Base-by-base conservation (phyloP, 805 yeast species). In the Schwanniomyces polymorphus region DNA sequence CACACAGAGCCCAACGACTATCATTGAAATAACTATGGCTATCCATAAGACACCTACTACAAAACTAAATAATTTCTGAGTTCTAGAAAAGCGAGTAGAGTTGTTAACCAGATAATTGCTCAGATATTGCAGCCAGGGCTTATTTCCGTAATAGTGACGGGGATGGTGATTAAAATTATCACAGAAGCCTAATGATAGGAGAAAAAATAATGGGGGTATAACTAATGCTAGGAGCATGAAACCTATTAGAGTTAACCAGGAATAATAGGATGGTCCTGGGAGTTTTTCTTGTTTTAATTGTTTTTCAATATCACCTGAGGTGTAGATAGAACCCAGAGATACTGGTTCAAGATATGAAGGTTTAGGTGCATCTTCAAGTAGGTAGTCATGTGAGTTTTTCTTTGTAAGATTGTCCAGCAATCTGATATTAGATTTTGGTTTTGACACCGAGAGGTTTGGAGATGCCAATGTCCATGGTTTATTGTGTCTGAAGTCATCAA, bases 141-240 rank as follows among this genome's bases (percentile, higher is more conserved):
- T 48, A 11, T 49, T 47, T 6, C 52, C 55, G 11, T 48, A 33
- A 27, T 47, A 57, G 43, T 53, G 58, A 27, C 53, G 52, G 34
- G 51, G 54, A 17, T 51, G 31, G 27, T 51, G 48, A 39, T 59
- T 61, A 21, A 54, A 57, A 38, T 54, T 52, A 51, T 72, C 77
- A 45, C 72, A 67, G 14, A 63, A 54, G 3, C 77, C 77, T 8
- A 66, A 43, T 4, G 70, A 46, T 9, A 72, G 39, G 16, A 71
- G 54, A 37, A 71, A 70, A 47, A 61, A 72, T n/a, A 72, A 49
- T 5, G 77, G 77, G 25, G 74, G 74, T 1, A 67, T 54, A 7
- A 72, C 41, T 5, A 72, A 56, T 2, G 72, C 75, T 7, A 64
- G 12, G 3, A 58, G 44, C 72, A 68, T 62, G 57, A 68, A 51